These are phyloP conservation scores for Lyophyllum atratum DNA, from an alignment of 768 basidiomycete species.

Conservation along the genomic window DNA sequence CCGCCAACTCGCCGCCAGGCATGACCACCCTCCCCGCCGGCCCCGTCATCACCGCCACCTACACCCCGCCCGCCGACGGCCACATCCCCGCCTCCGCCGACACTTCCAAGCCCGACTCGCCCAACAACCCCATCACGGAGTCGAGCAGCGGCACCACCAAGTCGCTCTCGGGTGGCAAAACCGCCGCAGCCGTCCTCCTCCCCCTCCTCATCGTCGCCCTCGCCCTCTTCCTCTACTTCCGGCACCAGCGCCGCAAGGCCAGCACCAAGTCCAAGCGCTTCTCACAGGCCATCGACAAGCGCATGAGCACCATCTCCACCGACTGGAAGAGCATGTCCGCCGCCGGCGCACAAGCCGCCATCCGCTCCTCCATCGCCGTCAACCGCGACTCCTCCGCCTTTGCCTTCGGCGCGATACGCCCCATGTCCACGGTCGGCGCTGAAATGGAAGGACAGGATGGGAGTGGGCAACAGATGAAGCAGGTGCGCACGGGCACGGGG, in stretches of 20 bases:
- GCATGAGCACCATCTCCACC: slow-evolving; percentile 79
- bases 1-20: slow-evolving; percentile 50
- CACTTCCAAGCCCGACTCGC: slow-evolving; percentile 29
- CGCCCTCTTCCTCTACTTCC: slow-evolving; percentile 51
- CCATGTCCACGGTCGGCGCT: slow-evolving; percentile 39
- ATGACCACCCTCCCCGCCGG: slow-evolving; percentile 58
- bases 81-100: slow-evolving; percentile 42
- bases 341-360: slow-evolving; percentile 72
- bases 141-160: slow-evolving; percentile 31
- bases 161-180: slow-evolving; percentile 47
- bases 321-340: slow-evolving; percentile 77
- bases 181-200: slow-evolving; percentile 68
- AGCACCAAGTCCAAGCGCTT: slow-evolving; percentile 58
- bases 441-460: slow-evolving; percentile 41
- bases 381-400: slow-evolving; percentile 49
- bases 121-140: slow-evolving; percentile 41
- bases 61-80: slow-evolving; percentile 43
- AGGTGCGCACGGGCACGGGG: slow-evolving; percentile 23
- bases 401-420: slow-evolving; percentile 61
- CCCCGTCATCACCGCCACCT: slow-evolving; percentile 70
- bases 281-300: slow-evolving; percentile 71
- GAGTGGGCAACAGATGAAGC: slow-evolving; percentile 1
- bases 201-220: slow-evolving; percentile 57
- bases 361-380: slow-evolving; percentile 61
- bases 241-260: slow-evolving; percentile 48